Percentiles rank a stretch among this genome's conserved stretches.
Evolutionary conservation across 2,329 filamentous ascomycete genomes (phyloP).

Genomic region (Dothistroma pini): DNA sequence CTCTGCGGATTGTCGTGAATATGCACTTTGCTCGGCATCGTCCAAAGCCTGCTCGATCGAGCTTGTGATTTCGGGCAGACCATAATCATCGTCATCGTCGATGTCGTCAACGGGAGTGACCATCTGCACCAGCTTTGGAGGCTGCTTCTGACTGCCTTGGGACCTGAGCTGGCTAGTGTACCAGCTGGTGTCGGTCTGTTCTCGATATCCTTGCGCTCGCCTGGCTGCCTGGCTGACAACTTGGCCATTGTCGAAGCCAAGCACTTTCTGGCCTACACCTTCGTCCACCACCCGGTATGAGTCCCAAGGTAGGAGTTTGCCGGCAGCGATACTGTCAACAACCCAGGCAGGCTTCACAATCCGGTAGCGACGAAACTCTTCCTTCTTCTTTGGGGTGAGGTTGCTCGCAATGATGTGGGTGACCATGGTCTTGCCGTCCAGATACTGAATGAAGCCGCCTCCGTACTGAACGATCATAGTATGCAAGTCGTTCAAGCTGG

Average conservation of each 20-base stretch:
- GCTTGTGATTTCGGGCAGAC: slow-evolving; percentile 32
- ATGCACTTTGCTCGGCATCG: slow-evolving; percentile 13
- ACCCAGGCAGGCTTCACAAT: slow-evolving; percentile 96
- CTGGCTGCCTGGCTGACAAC: slow-evolving; percentile 64
- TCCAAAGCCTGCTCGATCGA: slow-evolving; percentile 34
- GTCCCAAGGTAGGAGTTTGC: slow-evolving; percentile 79
- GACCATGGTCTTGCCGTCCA: slow-evolving; percentile 89
- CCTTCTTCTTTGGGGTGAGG: slow-evolving; percentile 85
- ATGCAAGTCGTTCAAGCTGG: slow-evolving; percentile 84
- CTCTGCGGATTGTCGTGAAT: neutral
- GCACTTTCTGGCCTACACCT: slow-evolving; percentile 73
- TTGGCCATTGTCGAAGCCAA: slow-evolving; percentile 60
- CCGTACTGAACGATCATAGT: slow-evolving; percentile 84
- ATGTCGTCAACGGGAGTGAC: slow-evolving; percentile 32
- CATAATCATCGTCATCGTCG: slow-evolving; percentile 32
- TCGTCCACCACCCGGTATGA: slow-evolving; percentile 81
- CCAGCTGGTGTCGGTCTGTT: slow-evolving; percentile 79
- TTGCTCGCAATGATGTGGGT: slow-evolving; percentile 90
- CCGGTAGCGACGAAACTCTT: slow-evolving; percentile 82
- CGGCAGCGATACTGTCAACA: slow-evolving; percentile 79
- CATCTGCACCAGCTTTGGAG: slow-evolving; percentile 27
- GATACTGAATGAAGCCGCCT: slow-evolving; percentile 90
- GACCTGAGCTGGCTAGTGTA: slow-evolving; percentile 66
- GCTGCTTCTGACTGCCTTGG: slow-evolving; percentile 5
- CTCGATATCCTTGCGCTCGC: slow-evolving; percentile 64